Evolutionary conservation across 805 yeast genomes (phyloP), one percentile per base, ranked within the genome.

Genomic region (Lipomyces japonicus): DNA sequence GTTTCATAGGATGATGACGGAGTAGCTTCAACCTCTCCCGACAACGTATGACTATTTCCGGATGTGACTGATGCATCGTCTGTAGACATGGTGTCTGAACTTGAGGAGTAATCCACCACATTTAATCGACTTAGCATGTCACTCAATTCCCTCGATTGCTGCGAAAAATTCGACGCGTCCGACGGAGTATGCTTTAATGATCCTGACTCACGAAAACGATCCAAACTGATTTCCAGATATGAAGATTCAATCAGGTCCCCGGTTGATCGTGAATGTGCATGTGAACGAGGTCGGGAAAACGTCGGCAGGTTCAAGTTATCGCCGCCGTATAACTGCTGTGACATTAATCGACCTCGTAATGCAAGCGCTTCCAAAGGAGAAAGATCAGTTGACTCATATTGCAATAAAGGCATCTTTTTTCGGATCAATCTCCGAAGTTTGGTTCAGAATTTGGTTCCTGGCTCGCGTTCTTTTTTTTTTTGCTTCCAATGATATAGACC

Each of bases 321-420:
- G 28, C 25, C 14, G 43, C 23, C 32, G 16, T 4, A 9, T 12
- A 42, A 42, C 22, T 36, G 22, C 30, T 18, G n/a, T 25, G 39
- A 7, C 16, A 34, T 26, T 12, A 18, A n/a, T 24, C 46, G 26
- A 3, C 39, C 46, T 9, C 18, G 42, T 5, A 12, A 9, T 10
- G 40, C 40, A 28, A 43, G 40, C n/a, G 46, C 46, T 9, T 32
- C 46, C 14, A 43, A 34, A 30, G 46, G 46, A 3, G 46, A 43
- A 22, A 21, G 40, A 2, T 26, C 42, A 12, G 22, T n/a, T 1
- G 35, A 19, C 18, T 24, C 19, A 34, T 34, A 18, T 34, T 34
- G 37, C 10, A 12, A 19, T 6, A 7, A 19, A 7, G 37, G 37
- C 37, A 34, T 34, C 5, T 18, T 34, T 34, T 19, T 14, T n/a